These are phyloP conservation scores for Neofusicoccum ribis DNA, from an alignment of 2,329 filamentous ascomycete genomes.

Conservation along the genomic window DNA sequence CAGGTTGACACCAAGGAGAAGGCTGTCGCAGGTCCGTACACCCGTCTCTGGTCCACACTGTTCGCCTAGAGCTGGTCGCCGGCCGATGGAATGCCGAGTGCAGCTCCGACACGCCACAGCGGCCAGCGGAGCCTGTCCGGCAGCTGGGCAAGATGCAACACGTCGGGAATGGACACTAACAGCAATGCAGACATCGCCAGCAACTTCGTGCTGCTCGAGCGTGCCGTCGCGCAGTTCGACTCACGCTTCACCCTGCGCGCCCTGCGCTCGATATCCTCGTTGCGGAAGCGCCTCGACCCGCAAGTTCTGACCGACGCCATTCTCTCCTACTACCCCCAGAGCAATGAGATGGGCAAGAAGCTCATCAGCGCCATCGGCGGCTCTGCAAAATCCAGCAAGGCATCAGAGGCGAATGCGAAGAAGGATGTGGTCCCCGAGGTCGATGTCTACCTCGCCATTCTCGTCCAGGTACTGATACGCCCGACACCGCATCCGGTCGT, in stretches of 20 bases:
- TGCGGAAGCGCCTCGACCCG: slow-evolving; percentile 85
- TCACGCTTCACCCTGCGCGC: slow-evolving; percentile 92
- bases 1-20: slow-evolving; percentile 43
- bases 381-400: slow-evolving; percentile 31
- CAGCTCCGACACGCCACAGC: background rate
- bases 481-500: background rate
- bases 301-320: slow-evolving; percentile 81
- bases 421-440: slow-evolving; percentile 85
- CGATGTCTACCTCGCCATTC: slow-evolving; percentile 83
- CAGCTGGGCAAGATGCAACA: background rate
- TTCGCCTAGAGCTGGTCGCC: background rate
- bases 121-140: too few relatives aligned
- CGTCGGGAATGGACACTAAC: background rate
- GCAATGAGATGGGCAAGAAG: slow-evolving; percentile 66
- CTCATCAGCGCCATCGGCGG: slow-evolving; percentile 71
- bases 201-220: slow-evolving; percentile 89
- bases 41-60: background rate
- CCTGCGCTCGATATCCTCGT: slow-evolving; percentile 89
- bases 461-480: slow-evolving; percentile 47
- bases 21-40: slow-evolving; percentile 39
- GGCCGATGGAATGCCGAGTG: background rate
- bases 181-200: slow-evolving; percentile 79
- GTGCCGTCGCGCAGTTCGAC: slow-evolving; percentile 90
- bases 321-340: slow-evolving; percentile 73
- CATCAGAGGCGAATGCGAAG: slow-evolving; percentile 64